A percentile compares a stretch with the other conserved stretches of the same genome.
phyloP scores from a whole-genome alignment of 208 protist genomes.

The Leishmania tropica region DNA sequence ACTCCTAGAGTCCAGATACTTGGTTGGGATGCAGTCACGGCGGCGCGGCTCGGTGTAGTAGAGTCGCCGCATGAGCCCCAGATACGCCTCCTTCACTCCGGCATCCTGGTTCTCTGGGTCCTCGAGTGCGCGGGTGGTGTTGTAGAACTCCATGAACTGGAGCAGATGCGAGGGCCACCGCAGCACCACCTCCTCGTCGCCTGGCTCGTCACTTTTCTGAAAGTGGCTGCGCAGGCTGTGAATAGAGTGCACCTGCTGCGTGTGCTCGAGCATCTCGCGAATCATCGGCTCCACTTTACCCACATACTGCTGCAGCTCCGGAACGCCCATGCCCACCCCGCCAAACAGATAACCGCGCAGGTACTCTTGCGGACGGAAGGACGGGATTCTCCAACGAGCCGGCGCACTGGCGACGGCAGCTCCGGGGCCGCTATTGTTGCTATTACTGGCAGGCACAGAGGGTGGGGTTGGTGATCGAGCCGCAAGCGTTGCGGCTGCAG shows the following conservation, averaged over 20 bases:
- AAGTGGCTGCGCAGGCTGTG: conserved; percentile 69
- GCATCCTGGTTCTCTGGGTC: conserved; percentile 61
- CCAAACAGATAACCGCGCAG: conserved; percentile 77
- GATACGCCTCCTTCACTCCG: conserved; percentile 66
- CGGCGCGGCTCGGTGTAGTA: conserved; percentile 60
- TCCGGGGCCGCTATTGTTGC: conserved; percentile 4
- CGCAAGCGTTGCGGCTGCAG: not conserved
- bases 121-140: conserved; percentile 70
- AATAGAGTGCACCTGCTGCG: conserved; percentile 89
- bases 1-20: conserved; percentile 53
- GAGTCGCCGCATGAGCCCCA: conserved; percentile 53
- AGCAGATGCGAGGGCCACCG: conserved; percentile 84
- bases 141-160: conserved; percentile 92
- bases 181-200: conserved; percentile 62
- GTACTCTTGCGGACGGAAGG: conserved; percentile 78
- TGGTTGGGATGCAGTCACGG: conserved; percentile 58
- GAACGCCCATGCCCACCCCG: conserved; percentile 69
- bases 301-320: conserved; percentile 89
- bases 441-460: not conserved
- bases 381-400: conserved; percentile 53
- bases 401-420: conserved; percentile 1
- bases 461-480: not conserved
- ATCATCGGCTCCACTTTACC: conserved; percentile 85
- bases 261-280: conserved; percentile 88
- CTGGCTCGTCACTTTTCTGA: conserved; percentile 53